Evolutionary conservation across 768 basidiomycete species (phyloP).

Genomic region (Daedaleopsis nitida): DNA sequence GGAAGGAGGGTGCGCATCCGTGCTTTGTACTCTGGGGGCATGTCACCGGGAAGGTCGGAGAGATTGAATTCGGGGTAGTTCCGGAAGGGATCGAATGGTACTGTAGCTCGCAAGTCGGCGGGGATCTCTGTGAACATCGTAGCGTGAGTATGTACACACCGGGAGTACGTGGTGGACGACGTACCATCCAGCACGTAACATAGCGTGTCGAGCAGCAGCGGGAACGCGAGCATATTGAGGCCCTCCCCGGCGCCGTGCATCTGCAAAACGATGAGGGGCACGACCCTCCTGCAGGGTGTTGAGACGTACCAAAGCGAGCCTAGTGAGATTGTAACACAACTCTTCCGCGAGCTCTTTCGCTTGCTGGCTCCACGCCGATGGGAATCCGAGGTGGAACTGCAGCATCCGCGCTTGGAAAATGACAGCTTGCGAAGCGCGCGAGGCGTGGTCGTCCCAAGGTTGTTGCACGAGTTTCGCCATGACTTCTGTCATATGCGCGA

Average conservation of each 20-base stretch:
- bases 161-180: slow-evolving; percentile 15
- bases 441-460: slow-evolving; percentile 22
- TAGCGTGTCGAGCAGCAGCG: slow-evolving; percentile 72
- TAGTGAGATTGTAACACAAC: slow-evolving; percentile 46
- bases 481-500: slow-evolving; percentile 43
- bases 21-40: slow-evolving; percentile 56
- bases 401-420: slow-evolving; percentile 66
- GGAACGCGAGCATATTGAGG: slow-evolving; percentile 59
- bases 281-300: not conserved
- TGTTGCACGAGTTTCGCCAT: slow-evolving; percentile 27
- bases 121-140: slow-evolving; percentile 57
- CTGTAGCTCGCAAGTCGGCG: slow-evolving; percentile 51
- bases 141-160: not conserved
- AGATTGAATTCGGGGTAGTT: slow-evolving; percentile 57
- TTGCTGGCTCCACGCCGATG: slow-evolving; percentile 53
- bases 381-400: slow-evolving; percentile 74
- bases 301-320: slow-evolving; percentile 23
- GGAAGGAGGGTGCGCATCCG: slow-evolving; percentile 63
- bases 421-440: slow-evolving; percentile 39
- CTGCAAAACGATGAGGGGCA: slow-evolving; percentile 35
- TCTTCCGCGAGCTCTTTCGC: slow-evolving; percentile 48
- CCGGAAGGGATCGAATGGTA: slow-evolving; percentile 60
- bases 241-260: slow-evolving; percentile 54
- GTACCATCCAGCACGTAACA: slow-evolving; percentile 75
- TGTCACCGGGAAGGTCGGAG: slow-evolving; percentile 54